A percentile compares a stretch with the other conserved stretches of the same genome.
These are phyloP conservation scores for Euphorbia peplus DNA, from an alignment of 345 rosid genomes.

Conservation along the genomic window DNA sequence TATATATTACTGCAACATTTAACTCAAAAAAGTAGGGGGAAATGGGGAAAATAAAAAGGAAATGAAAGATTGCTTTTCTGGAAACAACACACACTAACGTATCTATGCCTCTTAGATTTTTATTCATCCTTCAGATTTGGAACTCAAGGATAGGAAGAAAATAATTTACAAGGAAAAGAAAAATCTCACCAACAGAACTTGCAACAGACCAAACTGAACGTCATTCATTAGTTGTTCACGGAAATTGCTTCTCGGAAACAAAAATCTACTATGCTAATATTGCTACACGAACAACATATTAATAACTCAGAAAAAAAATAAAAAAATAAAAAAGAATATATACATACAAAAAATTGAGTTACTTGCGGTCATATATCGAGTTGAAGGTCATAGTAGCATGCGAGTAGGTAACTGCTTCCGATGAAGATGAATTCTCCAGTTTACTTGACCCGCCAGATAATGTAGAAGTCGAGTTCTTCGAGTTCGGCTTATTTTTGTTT, in stretches of 20 bases:
- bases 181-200: background rate
- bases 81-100: background rate
- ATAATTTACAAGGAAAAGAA: background rate
- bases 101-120: background rate
- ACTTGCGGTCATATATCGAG: slow-evolving; percentile 50
- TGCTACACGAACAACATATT: background rate
- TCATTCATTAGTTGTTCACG: background rate
- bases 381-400: slow-evolving; percentile 61
- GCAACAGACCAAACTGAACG: background rate
- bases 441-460: slow-evolving; percentile 19
- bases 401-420: slow-evolving; percentile 35
- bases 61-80: no score
- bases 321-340: background rate
- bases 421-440: slow-evolving; percentile 25
- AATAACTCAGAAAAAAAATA: background rate
- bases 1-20: no score
- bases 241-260: background rate
- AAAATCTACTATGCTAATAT: background rate
- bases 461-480: background rate
- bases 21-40: no score
- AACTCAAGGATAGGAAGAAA: background rate
- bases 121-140: background rate
- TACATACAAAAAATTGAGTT: background rate
- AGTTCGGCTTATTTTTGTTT: slow-evolving; percentile 8
- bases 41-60: no score